Conservation (phyloP, 2,329 filamentous ascomycete genomes). For the Raffaelea ambrosiae region DNA sequence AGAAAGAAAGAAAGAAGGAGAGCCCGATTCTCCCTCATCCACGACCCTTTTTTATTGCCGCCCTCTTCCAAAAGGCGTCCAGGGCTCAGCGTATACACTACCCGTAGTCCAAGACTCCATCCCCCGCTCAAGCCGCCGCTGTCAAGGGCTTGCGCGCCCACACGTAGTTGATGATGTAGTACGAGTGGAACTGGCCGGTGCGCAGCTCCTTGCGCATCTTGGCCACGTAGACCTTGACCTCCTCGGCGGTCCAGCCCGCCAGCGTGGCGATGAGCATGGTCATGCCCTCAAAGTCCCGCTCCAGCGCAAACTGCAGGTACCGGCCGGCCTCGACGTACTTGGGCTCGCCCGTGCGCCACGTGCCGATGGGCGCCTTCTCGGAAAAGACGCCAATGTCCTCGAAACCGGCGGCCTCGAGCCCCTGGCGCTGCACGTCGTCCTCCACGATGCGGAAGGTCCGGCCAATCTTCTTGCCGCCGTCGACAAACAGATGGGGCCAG, state of each 20-base stretch:
- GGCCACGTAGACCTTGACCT: background rate
- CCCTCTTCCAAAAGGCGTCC: too few species aligned
- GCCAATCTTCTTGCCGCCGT: background rate
- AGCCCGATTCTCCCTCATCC: too few species aligned
- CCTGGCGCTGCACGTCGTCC: background rate
- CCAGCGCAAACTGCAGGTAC: background rate
- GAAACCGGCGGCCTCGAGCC: background rate
- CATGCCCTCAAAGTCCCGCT: background rate
- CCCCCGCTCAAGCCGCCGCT: background rate
- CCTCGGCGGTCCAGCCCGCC: background rate
- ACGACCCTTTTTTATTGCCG: too few species aligned
- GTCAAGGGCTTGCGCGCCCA: background rate
- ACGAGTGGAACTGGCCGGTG: background rate
- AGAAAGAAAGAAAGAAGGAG: too few species aligned
- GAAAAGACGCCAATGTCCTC: background rate
- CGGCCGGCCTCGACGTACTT: background rate
- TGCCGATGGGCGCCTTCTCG: background rate
- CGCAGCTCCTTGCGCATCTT: background rate
- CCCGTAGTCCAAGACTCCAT: too few species aligned
- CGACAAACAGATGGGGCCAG: background rate
- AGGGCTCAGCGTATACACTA: too few species aligned
- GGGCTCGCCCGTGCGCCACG: background rate
- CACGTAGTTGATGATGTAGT: background rate
- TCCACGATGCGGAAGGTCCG: background rate
- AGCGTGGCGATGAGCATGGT: background rate